These are phyloP conservation scores for Tillandsia fasciculata DNA, from an alignment of 176 grass and related monocot species.

Conservation along the genomic window DNA sequence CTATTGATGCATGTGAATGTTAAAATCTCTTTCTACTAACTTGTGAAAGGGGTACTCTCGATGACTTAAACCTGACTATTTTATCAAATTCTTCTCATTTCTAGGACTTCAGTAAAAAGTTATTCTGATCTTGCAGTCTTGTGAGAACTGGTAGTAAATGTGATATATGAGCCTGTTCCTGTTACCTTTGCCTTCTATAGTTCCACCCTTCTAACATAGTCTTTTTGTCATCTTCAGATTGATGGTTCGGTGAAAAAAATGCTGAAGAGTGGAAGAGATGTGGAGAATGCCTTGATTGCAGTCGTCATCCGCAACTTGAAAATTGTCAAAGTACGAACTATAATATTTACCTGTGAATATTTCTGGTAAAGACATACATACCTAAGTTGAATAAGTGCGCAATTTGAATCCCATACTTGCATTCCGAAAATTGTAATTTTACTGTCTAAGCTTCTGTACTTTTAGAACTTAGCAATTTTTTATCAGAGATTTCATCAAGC, in stretches of 20 bases:
- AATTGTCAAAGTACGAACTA: conserved; percentile 48
- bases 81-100: neutral
- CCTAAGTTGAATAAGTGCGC: no score
- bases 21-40: neutral
- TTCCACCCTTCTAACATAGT: neutral
- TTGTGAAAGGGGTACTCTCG: neutral
- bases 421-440: no score
- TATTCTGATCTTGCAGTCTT: neutral
- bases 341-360: neutral
- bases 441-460: no score
- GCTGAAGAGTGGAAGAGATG: conserved; percentile 63
- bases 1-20: neutral
- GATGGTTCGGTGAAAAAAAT: conserved; percentile 58
- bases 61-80: neutral
- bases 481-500: no score
- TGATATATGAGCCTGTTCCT: neutral
- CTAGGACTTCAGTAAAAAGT: neutral
- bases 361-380: neutral
- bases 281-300: conserved; percentile 72
- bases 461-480: no score
- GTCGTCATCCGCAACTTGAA: conserved; percentile 91
- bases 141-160: neutral
- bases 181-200: neutral
- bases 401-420: no score
- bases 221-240: conserved; percentile 40